Conservation (phyloP, 2,329 filamentous ascomycete genomes). For the Trichophyton equinum region DNA sequence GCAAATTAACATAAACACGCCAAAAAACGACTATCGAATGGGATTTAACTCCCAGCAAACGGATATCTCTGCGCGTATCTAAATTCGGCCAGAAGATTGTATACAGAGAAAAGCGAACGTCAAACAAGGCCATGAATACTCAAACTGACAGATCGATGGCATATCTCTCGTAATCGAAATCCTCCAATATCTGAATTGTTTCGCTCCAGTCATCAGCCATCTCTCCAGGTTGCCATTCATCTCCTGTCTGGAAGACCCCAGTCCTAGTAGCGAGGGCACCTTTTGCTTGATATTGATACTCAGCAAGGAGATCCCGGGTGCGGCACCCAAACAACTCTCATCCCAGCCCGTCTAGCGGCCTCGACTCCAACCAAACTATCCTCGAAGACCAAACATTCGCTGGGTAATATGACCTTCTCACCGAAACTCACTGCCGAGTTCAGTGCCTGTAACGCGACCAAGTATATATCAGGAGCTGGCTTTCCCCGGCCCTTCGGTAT, state of each 20-base stretch:
- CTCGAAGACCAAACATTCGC: constrained; percentile 26
- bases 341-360: constrained; percentile 23
- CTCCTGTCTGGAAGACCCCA: constrained; percentile 9
- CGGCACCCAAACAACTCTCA: constrained; percentile 26
- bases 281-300: constrained; percentile 23
- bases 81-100: too few species aligned
- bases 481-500: constrained; percentile 17
- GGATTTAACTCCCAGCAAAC: too few species aligned
- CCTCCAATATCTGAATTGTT: constrained; percentile 24
- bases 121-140: neutral
- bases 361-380: constrained; percentile 24
- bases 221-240: constrained; percentile 23
- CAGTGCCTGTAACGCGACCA: constrained; percentile 16
- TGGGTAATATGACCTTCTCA: constrained; percentile 14
- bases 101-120: neutral
- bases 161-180: constrained; percentile 30
- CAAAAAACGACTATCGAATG: too few species aligned
- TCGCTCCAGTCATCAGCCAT: constrained; percentile 31
- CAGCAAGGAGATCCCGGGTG: constrained; percentile 22
- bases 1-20: too few species aligned
- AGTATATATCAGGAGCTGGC: constrained; percentile 20
- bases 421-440: constrained; percentile 6
- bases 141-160: constrained; percentile 18
- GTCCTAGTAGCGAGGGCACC: constrained; percentile 24
- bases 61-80: too few species aligned